Percentiles rank a stretch among this genome's conserved stretches.
Evolutionary conservation across 2,329 filamentous ascomycete genomes (phyloP).

Genomic region (Pseudogymnoascus sp.): DNA sequence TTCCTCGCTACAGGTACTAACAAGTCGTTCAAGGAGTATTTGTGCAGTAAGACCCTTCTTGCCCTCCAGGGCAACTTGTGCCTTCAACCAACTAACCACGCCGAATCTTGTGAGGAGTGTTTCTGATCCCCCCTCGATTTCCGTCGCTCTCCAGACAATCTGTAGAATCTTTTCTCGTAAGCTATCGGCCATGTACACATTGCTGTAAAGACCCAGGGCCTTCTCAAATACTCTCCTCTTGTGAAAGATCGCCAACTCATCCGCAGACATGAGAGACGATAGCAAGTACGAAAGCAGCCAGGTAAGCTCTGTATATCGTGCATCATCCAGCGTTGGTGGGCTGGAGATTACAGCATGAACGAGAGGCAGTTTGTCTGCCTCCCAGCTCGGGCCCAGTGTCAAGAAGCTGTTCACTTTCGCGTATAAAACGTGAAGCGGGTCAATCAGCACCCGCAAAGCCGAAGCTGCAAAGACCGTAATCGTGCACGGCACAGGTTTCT

Average conservation of each 20-base stretch:
- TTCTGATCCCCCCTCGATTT: conserved; percentile 64
- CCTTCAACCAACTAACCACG: conserved; percentile 66
- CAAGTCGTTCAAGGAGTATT: conserved; percentile 50
- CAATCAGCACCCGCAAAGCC: conserved; percentile 61
- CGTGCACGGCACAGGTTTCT: conserved; percentile 60
- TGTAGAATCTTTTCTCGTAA: conserved; percentile 52
- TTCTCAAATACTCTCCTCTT: conserved; percentile 66
- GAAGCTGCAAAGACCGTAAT: conserved; percentile 69
- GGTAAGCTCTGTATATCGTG: conserved; percentile 62
- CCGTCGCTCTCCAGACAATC: conserved; percentile 61
- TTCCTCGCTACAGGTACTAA: conserved; percentile 60
- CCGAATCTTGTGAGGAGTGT: conserved; percentile 75
- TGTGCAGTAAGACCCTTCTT: conserved; percentile 45
- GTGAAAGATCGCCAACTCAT: conserved; percentile 55
- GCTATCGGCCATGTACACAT: conserved; percentile 51
- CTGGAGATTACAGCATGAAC: conserved; percentile 55
- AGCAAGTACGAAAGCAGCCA: conserved; percentile 70
- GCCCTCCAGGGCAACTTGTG: conserved; percentile 44
- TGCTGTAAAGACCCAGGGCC: conserved; percentile 60
- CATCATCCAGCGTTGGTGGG: conserved; percentile 65
- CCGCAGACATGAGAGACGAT: conserved; percentile 53
- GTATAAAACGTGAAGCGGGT: conserved; percentile 77
- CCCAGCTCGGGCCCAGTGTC: conserved; percentile 70
- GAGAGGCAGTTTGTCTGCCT: conserved; percentile 64
- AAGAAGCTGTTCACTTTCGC: conserved; percentile 81